Evolutionary conservation across 352 stramenopile genomes (phyloP).

Genomic region (Phytophthora multivora): DNA sequence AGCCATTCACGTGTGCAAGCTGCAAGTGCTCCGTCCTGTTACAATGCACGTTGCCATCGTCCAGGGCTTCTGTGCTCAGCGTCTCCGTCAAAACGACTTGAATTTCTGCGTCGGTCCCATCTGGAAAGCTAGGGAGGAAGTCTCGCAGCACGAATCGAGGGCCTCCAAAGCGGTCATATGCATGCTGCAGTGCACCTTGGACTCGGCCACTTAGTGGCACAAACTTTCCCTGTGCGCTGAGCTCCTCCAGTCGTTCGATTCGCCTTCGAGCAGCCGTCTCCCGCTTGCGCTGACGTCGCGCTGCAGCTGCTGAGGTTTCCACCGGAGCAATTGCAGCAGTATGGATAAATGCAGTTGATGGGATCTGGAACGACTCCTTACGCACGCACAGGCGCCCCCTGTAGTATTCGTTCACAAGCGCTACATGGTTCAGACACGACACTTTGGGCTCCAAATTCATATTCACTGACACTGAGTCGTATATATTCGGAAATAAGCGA

Average conservation of each 20-base stretch:
- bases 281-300: conserved; percentile 46
- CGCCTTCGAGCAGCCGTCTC: conserved; percentile 34
- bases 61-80: conserved; percentile 2
- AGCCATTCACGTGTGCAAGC: conserved; percentile 12
- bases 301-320: conserved; percentile 12
- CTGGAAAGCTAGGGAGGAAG: conserved; percentile 18
- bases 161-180: conserved; percentile 26
- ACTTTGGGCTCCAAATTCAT: conserved; percentile 34
- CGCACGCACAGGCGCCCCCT: conserved; percentile 28
- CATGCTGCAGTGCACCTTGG: conserved; percentile 17
- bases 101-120: background rate
- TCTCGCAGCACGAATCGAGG: conserved; percentile 28
- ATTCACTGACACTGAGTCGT: too few relatives aligned
- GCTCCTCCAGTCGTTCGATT: conserved; percentile 33
- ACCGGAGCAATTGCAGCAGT: background rate
- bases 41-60: conserved; percentile 15
- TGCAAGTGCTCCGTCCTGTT: conserved; percentile 27
- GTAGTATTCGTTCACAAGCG: conserved; percentile 65
- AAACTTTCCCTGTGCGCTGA: conserved; percentile 55
- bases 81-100: conserved; percentile 9
- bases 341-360: conserved; percentile 29
- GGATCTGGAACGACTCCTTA: conserved; percentile 37
- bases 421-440: conserved; percentile 50
- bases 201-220: conserved; percentile 41
- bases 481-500: background rate